phyloP scores from a whole-genome alignment of 495 filamentous ascomycete genomes.

The Neurospora tetraspora region DNA sequence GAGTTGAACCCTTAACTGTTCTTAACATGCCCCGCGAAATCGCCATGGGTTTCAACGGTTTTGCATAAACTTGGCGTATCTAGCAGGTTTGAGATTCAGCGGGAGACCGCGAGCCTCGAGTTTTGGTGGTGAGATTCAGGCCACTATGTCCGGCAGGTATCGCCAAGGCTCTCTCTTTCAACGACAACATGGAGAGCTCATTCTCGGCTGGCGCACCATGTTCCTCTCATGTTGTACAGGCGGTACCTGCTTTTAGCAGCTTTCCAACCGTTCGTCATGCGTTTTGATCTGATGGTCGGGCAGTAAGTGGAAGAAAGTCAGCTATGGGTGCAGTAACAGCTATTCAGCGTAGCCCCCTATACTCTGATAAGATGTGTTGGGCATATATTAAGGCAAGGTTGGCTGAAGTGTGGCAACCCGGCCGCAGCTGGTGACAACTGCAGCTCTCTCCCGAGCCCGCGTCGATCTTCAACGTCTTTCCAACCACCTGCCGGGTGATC shows the following conservation, averaged over 20 bases:
- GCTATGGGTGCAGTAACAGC: background rate
- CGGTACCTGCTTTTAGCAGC: background rate
- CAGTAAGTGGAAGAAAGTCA: background rate
- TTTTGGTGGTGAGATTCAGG: background rate
- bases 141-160: background rate
- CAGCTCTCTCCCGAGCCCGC: background rate
- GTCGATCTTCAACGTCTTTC: background rate
- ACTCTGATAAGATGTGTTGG: background rate
- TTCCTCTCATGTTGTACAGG: background rate
- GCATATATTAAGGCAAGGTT: background rate
- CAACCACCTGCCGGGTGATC: background rate
- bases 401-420: background rate
- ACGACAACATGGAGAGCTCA: background rate
- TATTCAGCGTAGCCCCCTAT: background rate
- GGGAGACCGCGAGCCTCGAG: background rate
- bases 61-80: background rate
- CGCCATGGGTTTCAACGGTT: background rate
- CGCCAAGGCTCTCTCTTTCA: background rate
- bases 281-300: background rate
- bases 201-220: background rate
- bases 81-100: no score
- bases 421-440: background rate
- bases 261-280: background rate
- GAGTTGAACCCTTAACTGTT: background rate
- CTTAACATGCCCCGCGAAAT: background rate